Conservation (phyloP, 1,139 yeast species). For the Diutina mesorugosa region DNA sequence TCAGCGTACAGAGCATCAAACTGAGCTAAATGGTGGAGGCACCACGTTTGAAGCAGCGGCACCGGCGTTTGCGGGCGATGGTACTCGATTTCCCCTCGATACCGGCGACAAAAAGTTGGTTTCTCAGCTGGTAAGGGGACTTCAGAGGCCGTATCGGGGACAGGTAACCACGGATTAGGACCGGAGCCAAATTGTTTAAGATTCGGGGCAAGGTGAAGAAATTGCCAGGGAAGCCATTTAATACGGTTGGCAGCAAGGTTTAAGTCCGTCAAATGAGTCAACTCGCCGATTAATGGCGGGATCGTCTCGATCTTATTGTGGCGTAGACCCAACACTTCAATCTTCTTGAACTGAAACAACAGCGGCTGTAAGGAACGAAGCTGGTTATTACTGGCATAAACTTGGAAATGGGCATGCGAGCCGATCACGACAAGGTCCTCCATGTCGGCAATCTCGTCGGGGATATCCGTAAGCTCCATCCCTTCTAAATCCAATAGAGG, state of each 20-base stretch:
- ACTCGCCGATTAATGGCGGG: slow-evolving; percentile 38
- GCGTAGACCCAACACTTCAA: slow-evolving; percentile 43
- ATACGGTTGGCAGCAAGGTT: slow-evolving; percentile 41
- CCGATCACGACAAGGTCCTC: slow-evolving; percentile 30
- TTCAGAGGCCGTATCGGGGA: slow-evolving; percentile 18
- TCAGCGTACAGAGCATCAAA: slow-evolving; percentile 34
- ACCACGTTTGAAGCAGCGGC: slow-evolving; percentile 29
- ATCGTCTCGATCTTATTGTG: slow-evolving; percentile 34
- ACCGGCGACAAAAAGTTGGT: neutral
- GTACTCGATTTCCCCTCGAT: neutral
- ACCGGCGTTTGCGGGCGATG: slow-evolving; percentile 6
- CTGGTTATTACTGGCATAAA: slow-evolving; percentile 39
- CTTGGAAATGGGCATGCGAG: slow-evolving; percentile 23
- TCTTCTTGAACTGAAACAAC: slow-evolving; percentile 30
- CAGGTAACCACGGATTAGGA: slow-evolving; percentile 26
- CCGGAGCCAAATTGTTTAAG: slow-evolving; percentile 36
- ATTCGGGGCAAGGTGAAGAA: slow-evolving; percentile 24
- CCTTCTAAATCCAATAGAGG: slow-evolving; percentile 29
- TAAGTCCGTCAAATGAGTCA: slow-evolving; percentile 31
- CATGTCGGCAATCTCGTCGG: slow-evolving; percentile 44
- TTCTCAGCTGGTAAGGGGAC: neutral
- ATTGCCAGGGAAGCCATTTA: slow-evolving; percentile 40
- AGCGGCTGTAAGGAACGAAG: slow-evolving; percentile 37
- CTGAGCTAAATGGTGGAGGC: slow-evolving; percentile 28
- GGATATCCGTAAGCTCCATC: slow-evolving; percentile 29